These are phyloP conservation scores for Aspergillaceae sp. DNA, from an alignment of 2,329 filamentous ascomycete genomes.

Conservation along the genomic window DNA sequence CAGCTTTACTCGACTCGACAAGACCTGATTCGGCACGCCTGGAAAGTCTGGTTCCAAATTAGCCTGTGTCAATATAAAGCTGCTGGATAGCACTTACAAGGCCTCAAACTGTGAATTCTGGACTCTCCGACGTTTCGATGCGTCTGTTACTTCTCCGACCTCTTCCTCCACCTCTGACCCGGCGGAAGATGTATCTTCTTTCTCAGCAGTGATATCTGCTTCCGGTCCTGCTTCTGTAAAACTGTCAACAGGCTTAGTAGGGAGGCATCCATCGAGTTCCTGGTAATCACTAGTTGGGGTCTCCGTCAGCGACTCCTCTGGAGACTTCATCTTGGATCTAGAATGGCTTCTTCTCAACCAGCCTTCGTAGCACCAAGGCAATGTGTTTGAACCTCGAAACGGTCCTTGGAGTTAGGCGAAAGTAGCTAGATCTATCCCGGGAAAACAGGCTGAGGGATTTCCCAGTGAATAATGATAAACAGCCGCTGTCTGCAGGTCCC, in stretches of 20 bases:
- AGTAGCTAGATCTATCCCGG: no score
- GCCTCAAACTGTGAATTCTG: slow-evolving; percentile 46
- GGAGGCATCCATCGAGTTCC: not conserved
- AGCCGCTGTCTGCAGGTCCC: not conserved
- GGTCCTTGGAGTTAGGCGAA: no score
- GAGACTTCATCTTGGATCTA: not conserved
- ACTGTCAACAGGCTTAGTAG: not conserved
- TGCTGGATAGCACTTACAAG: slow-evolving; percentile 25
- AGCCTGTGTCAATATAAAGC: slow-evolving; percentile 4
- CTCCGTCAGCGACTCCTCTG: not conserved
- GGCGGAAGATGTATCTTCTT: slow-evolving; percentile 11
- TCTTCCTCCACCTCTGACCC: slow-evolving; percentile 23
- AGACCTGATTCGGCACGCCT: slow-evolving; percentile 37
- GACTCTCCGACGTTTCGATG: slow-evolving; percentile 40
- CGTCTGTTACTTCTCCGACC: slow-evolving; percentile 9
- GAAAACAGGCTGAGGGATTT: no score
- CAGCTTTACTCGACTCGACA: slow-evolving; percentile 30
- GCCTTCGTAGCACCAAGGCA: not conserved
- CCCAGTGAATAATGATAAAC: no score
- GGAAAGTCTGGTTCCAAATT: slow-evolving; percentile 21
- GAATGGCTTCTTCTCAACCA: not conserved
- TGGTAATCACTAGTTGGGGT: not conserved
- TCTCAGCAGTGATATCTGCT: not conserved
- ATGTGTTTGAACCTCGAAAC: no score
- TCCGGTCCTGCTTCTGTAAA: not conserved